Evolutionary conservation across 2,329 filamentous ascomycete genomes (phyloP).

Genomic region (Penicillium griseofulvum): DNA sequence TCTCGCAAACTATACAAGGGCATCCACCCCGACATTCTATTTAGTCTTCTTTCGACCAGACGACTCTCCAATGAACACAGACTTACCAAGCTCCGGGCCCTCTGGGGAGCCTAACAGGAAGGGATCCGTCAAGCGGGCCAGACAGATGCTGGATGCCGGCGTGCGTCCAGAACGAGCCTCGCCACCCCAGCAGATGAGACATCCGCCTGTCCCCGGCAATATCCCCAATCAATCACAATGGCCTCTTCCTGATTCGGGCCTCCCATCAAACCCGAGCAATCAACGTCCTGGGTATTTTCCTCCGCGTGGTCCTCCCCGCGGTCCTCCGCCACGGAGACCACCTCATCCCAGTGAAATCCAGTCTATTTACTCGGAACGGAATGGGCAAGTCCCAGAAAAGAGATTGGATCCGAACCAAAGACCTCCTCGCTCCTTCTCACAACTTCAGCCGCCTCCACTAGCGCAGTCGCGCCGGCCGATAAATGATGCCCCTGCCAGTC

Average conservation of each 20-base stretch:
- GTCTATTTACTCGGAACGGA: conserved; percentile 36
- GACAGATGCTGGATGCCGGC: conserved; percentile 35
- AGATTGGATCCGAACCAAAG: conserved; percentile 23
- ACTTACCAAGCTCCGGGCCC: conserved; percentile 9
- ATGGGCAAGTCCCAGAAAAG: conserved; percentile 25
- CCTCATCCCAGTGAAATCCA: conserved; percentile 40
- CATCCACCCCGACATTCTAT: not conserved
- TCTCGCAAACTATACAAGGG: not conserved
- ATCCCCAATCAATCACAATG: conserved; percentile 45
- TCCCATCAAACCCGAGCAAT: conserved; percentile 24
- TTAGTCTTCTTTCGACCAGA: not conserved
- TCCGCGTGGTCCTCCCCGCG: conserved; percentile 33
- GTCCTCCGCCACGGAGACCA: conserved; percentile 39
- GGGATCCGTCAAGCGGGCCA: conserved; percentile 38
- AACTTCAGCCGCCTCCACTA: conserved; percentile 22
- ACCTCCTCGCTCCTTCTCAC: conserved; percentile 29
- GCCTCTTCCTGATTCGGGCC: conserved; percentile 41
- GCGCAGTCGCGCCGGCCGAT: conserved; percentile 16
- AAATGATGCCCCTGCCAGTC: conserved; percentile 18
- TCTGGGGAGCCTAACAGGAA: conserved; percentile 20
- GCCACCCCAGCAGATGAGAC: conserved; percentile 6
- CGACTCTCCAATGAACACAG: conserved; percentile 22
- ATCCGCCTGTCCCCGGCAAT: conserved; percentile 17
- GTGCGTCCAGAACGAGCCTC: conserved; percentile 23
- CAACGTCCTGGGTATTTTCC: conserved; percentile 27